A percentile compares a stretch with the other conserved stretches of the same genome.
These are phyloP conservation scores for Cyberlindnera euphorbiiphila DNA, from an alignment of 805 yeast genomes.

Conservation along the genomic window DNA sequence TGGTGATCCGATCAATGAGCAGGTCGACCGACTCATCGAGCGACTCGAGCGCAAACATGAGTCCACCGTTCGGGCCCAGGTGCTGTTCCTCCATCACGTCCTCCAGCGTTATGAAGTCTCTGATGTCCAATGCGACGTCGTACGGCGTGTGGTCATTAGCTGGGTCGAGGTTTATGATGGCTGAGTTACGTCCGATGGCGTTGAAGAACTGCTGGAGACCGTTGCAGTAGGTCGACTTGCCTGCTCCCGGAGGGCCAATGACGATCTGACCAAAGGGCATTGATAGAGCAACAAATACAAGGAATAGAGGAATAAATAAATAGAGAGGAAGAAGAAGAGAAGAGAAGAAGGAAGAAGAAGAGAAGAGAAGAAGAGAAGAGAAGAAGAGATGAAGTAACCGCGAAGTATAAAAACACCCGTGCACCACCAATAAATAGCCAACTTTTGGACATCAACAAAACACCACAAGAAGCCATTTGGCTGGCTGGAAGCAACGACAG, in stretches of 20 bases:
- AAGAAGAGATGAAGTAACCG: too few relatives aligned
- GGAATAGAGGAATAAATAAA: neutral
- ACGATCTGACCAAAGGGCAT: constrained; percentile 76
- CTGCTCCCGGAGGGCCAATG: constrained; percentile 98
- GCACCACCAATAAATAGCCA: too few relatives aligned
- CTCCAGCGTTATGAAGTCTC: constrained; percentile 72
- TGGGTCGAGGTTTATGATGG: constrained; percentile 89
- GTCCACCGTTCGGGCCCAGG: constrained; percentile 86
- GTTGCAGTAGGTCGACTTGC: constrained; percentile 90
- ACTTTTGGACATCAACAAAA: neutral
- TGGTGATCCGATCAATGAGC: constrained; percentile 52
- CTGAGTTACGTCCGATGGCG: constrained; percentile 87
- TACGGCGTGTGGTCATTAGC: constrained; percentile 74
- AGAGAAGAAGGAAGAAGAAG: neutral
- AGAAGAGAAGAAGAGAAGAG: neutral
- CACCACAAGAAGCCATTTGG: too few relatives aligned
- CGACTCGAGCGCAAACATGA: constrained; percentile 81
- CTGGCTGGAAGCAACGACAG: too few relatives aligned
- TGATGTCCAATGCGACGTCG: constrained; percentile 71
- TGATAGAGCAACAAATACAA: neutral
- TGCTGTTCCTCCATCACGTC: constrained; percentile 70
- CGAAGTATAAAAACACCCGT: too few relatives aligned
- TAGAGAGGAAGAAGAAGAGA: neutral
- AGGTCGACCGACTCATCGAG: constrained; percentile 53
- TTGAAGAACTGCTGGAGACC: constrained; percentile 91